These are phyloP conservation scores for Thielaviopsis euricoi DNA, from an alignment of 2,329 filamentous ascomycete genomes.

Conservation along the genomic window DNA sequence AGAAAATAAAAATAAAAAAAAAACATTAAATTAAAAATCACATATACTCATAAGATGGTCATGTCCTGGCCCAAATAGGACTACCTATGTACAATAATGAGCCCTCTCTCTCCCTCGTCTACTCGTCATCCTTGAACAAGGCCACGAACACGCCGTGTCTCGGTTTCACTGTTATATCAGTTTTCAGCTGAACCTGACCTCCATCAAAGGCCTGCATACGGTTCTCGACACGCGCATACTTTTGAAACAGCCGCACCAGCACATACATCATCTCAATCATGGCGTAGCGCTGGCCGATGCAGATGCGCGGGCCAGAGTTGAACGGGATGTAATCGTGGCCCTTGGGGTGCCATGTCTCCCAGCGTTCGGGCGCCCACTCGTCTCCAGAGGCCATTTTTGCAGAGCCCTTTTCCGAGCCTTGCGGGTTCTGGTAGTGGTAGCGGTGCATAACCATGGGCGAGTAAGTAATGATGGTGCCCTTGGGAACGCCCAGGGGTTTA, in stretches of 20 bases:
- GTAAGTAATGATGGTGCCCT: constrained; percentile 51
- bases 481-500: constrained; percentile 46
- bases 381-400: constrained; percentile 25
- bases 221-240: constrained; percentile 46
- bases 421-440: constrained; percentile 43
- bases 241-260: constrained; percentile 55
- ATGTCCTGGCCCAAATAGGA: too few relatives aligned
- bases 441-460: constrained; percentile 59
- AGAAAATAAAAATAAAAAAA: too few relatives aligned
- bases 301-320: constrained; percentile 58
- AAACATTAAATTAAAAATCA: too few relatives aligned
- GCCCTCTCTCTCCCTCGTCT: background rate
- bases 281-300: constrained; percentile 69
- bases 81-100: background rate
- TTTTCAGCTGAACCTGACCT: constrained; percentile 35
- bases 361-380: constrained; percentile 50
- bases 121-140: constrained; percentile 31
- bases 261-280: constrained; percentile 62
- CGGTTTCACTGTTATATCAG: constrained; percentile 44
- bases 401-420: constrained; percentile 1
- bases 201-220: constrained; percentile 38
- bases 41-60: too few relatives aligned
- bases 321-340: constrained; percentile 62
- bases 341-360: constrained; percentile 44
- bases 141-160: constrained; percentile 40